Evolutionary conservation across 495 filamentous ascomycete genomes (phyloP).

Genomic region (Penicillium bovifimosum): DNA sequence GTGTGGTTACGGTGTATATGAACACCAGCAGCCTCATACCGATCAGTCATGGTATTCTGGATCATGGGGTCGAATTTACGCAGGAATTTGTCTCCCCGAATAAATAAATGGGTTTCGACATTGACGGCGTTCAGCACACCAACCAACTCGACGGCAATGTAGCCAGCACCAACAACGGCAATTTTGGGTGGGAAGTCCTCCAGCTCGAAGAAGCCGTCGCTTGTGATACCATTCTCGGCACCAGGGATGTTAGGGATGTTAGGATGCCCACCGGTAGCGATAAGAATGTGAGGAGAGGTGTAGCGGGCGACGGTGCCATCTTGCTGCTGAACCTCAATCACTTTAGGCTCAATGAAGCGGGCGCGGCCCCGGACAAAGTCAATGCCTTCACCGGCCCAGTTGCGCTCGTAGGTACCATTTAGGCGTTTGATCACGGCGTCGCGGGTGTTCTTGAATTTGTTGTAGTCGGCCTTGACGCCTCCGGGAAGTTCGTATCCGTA

Average conservation of each 20-base stretch:
- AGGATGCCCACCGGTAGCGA: conserved; percentile 53
- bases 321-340: conserved; percentile 43
- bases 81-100: conserved; percentile 80
- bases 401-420: conserved; percentile 53
- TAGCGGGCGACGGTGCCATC: conserved; percentile 44
- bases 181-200: conserved; percentile 86
- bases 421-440: conserved; percentile 46
- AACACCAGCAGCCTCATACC: conserved; percentile 80
- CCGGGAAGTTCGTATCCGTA: conserved; percentile 54
- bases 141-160: conserved; percentile 93
- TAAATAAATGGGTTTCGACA: conserved; percentile 91
- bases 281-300: conserved; percentile 50
- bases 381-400: conserved; percentile 52
- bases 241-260: conserved; percentile 45
- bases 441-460: conserved; percentile 50
- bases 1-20: conserved; percentile 71
- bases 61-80: conserved; percentile 94
- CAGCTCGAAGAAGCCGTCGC: conserved; percentile 89
- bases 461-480: conserved; percentile 45
- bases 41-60: conserved; percentile 73
- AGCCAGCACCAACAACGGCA: conserved; percentile 90
- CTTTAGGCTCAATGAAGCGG: conserved; percentile 44
- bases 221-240: conserved; percentile 53
- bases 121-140: conserved; percentile 91
- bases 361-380: conserved; percentile 54